phyloP scores from a whole-genome alignment of 2,329 filamentous ascomycete species.

The Talaromyces sp. region DNA sequence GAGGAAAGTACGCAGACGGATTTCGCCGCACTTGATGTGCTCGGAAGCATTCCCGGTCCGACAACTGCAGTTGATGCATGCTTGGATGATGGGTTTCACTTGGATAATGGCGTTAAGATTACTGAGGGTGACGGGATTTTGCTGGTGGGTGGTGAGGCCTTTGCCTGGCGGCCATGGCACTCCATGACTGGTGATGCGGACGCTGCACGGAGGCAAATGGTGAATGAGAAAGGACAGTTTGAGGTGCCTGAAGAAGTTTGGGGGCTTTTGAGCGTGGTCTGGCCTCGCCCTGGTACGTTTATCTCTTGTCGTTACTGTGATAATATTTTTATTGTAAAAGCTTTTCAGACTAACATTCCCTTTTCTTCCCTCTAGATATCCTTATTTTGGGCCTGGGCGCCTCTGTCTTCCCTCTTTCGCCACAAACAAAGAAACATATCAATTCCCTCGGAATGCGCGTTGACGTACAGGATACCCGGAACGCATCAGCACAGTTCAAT shows the following conservation, averaged over 20 bases:
- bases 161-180: slow-evolving; percentile 80
- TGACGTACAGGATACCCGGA: slow-evolving; percentile 85
- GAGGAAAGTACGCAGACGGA: slow-evolving; percentile 62
- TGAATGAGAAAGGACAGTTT: slow-evolving; percentile 76
- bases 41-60: slow-evolving; percentile 68
- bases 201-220: slow-evolving; percentile 37
- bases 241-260: slow-evolving; percentile 66
- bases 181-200: slow-evolving; percentile 23
- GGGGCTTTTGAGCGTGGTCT: slow-evolving; percentile 69
- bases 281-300: slow-evolving; percentile 77
- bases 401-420: slow-evolving; percentile 68
- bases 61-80: slow-evolving; percentile 80
- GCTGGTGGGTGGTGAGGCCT: slow-evolving; percentile 80
- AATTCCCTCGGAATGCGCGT: slow-evolving; percentile 74
- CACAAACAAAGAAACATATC: slow-evolving; percentile 65
- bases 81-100: slow-evolving; percentile 73
- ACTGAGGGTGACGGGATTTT: slow-evolving; percentile 65
- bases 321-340: slow-evolving; percentile 7
- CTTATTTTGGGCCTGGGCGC: slow-evolving; percentile 83
- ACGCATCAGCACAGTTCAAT: slow-evolving; percentile 93
- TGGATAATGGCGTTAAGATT: slow-evolving; percentile 74
- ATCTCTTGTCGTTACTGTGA: neutral
- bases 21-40: slow-evolving; percentile 70
- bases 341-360: slow-evolving; percentile 6
- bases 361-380: slow-evolving; percentile 54